phyloP scores from a whole-genome alignment of 805 yeast species.

The Candida maesae region DNA sequence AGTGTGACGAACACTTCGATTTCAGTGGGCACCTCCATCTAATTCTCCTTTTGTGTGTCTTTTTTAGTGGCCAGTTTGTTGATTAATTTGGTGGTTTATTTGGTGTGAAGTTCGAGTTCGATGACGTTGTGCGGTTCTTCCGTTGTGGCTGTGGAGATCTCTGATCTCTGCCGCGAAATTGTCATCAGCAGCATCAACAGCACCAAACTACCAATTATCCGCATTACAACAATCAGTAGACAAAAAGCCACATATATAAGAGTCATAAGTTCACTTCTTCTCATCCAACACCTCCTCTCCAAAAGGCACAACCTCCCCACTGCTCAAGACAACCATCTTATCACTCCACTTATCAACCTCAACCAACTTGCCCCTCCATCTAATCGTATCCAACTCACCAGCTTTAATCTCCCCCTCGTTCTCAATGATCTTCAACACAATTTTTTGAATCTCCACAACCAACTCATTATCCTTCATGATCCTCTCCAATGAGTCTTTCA shows the following conservation, averaged over 20 bases:
- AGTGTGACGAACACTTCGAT: neutral
- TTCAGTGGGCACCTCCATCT: no score
- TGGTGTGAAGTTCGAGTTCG: no score
- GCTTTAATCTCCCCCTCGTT: slow-evolving; percentile 44
- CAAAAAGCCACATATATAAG: no score
- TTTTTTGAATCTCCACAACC: slow-evolving; percentile 46
- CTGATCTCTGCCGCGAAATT: no score
- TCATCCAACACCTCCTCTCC: slow-evolving; percentile 3
- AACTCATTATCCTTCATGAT: slow-evolving; percentile 64
- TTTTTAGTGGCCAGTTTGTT: no score
- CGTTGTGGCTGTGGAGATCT: no score
- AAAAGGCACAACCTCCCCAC: slow-evolving; percentile 4
- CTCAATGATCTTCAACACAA: slow-evolving; percentile 51
- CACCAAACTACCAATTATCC: no score
- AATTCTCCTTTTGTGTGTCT: no score
- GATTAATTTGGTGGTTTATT: no score
- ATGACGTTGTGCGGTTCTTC: no score
- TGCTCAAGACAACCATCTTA: slow-evolving; percentile 5
- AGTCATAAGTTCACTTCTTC: neutral
- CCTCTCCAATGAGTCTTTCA: slow-evolving; percentile 54
- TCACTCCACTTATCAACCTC: slow-evolving; percentile 11
- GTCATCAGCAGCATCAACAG: no score
- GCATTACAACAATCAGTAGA: no score
- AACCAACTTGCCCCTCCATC: slow-evolving; percentile 29
- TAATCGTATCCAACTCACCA: slow-evolving; percentile 26